phyloP scores from a whole-genome alignment of 2,329 filamentous ascomycete genomes.

The Parafenestella ontariensis region DNA sequence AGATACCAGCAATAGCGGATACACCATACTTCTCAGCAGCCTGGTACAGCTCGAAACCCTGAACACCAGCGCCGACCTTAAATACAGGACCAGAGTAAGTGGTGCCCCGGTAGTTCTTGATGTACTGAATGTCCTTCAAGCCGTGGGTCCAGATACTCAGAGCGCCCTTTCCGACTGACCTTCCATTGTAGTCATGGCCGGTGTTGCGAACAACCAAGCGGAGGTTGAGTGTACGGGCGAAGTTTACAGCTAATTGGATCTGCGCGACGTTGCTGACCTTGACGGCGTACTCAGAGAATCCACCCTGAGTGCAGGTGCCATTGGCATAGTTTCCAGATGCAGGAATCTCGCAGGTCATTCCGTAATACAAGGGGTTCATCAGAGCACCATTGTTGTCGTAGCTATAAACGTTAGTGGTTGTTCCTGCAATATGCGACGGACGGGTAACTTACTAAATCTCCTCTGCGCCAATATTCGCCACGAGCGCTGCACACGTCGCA shows the following conservation, averaged over 20 bases:
- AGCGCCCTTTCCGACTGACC: conserved; percentile 23
- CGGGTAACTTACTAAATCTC: conserved; percentile 28
- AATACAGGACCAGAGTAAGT: conserved; percentile 31
- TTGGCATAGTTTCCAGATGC: conserved; percentile 20
- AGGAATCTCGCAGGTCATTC: conserved; percentile 36
- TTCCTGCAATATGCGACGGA: not conserved
- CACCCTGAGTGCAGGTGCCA: conserved; percentile 40
- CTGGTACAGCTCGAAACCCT: conserved; percentile 25
- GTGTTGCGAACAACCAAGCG: not conserved
- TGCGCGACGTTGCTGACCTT: not conserved
- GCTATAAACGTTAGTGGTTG: conserved; percentile 10
- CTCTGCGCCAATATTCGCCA: conserved; percentile 21
- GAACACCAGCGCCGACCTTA: conserved; percentile 34
- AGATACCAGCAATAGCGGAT: conserved; percentile 14
- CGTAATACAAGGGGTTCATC: conserved; percentile 40
- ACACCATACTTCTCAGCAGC: conserved; percentile 28
- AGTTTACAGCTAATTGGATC: not conserved
- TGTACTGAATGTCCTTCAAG: conserved; percentile 25
- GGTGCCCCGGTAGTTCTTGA: conserved; percentile 13
- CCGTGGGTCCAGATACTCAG: conserved; percentile 41
- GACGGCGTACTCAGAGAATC: too few species aligned
- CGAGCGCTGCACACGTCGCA: conserved; percentile 28
- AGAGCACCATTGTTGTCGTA: conserved; percentile 33
- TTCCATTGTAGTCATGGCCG: not conserved
- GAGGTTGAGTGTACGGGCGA: not conserved